These are phyloP conservation scores for Metarhizium sp. DNA, from an alignment of 2,329 filamentous ascomycete genomes.

Conservation along the genomic window DNA sequence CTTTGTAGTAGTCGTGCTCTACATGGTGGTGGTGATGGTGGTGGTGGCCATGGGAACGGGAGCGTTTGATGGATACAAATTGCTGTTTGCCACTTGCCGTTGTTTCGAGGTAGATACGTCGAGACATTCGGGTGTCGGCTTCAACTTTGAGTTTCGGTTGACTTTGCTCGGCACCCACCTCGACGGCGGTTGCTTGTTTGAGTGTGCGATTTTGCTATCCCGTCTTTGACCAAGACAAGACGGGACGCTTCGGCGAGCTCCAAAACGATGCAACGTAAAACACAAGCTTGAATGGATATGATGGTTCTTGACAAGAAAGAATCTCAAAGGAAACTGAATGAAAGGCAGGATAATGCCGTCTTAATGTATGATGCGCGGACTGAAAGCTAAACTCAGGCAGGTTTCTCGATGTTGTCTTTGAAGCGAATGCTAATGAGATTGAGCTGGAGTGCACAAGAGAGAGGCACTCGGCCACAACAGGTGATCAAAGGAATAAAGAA, in stretches of 20 bases:
- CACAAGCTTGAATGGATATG: background rate
- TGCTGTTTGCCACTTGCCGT: conserved; percentile 23
- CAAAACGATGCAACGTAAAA: background rate
- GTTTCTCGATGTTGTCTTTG: background rate
- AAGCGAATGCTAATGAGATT: background rate
- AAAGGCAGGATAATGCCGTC: background rate
- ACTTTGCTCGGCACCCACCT: conserved; percentile 11
- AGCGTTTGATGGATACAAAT: conserved; percentile 30
- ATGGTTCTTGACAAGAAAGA: background rate
- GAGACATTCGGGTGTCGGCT: conserved; percentile 19
- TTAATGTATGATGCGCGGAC: background rate
- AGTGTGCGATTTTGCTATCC: background rate
- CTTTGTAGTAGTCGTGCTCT: conserved; percentile 24
- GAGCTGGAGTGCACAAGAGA: background rate
- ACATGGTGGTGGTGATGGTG: conserved; percentile 19
- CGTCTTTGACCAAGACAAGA: conserved; percentile 3
- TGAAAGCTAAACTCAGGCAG: background rate
- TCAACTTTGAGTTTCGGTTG: background rate
- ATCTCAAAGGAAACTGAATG: background rate
- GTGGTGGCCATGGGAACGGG: conserved; percentile 24
- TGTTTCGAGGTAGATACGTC: conserved; percentile 27
- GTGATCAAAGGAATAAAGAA: conserved; percentile 1
- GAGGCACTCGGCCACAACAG: conserved; percentile 4
- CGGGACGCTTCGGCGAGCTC: background rate
- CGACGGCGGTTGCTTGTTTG: conserved; percentile 5